Evolutionary conservation across 1,284 basidiomycete species (phyloP), one percentile per base, ranked within the genome.

Genomic region (Schizopora paradoxa): DNA sequence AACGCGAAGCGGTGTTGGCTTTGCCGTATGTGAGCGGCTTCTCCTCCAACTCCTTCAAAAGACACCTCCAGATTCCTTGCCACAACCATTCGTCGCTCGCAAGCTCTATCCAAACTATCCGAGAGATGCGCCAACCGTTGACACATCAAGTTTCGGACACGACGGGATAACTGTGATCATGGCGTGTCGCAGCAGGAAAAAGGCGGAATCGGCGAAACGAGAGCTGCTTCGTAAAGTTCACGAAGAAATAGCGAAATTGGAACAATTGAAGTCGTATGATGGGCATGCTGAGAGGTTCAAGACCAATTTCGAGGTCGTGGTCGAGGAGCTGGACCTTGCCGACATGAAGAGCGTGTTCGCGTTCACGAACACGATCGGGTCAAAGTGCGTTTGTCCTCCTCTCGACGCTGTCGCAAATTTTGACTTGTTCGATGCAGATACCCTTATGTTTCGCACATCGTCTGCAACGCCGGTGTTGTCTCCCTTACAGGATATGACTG

Each of bases 1-100:
- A 43, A 2, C 61, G n/a, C n/a, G n/a, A n/a, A 93, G 91, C 42
- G 91, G 91, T 46, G 74, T 93, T 23, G 91, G 91, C 8, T 84
- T 85, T 58, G 90, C 87, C 1, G 83, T 90, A 40, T 92, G 90
- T 65, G 79, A 86, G 49, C 82, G 89, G 41, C 74, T 95, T 5
- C 72, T 94, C 38, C 63, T 71, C 51, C 83, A 90, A 58, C 70
- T 93, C 16, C 78, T 78, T 4, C 66, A 70, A 22, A 58, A 60
- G 13, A 58, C 56, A 38, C 77, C 75, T 1, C 61, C 68, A 13
- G 81, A 84, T 56, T 69, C 74, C 0, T 57, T 60, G 10, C 75
- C 77, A 0, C 68, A 71, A 51, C 58, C 62, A 36, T 56, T 54
- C 32, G 49, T 48, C 45, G 41, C 49, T 13, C 41, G 27, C 10